A percentile compares a stretch with the other conserved stretches of the same genome.
Evolutionary conservation across 2,329 filamentous ascomycete species (phyloP).

Genomic region (Bipolaris bicolor): DNA sequence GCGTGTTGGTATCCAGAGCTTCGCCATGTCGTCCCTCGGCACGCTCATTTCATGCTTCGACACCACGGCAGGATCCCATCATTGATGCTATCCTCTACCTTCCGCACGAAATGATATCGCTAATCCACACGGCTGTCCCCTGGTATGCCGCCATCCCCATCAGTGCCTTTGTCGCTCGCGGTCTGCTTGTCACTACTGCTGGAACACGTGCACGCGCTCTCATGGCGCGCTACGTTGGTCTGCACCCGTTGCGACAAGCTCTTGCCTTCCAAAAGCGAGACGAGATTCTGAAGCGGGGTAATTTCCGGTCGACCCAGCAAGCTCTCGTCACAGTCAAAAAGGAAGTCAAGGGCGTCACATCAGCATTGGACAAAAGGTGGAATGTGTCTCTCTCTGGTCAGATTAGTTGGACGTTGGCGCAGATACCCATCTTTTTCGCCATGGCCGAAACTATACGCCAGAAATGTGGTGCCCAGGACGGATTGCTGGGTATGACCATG

Average conservation of each 20-base stretch:
- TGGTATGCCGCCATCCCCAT: conserved; percentile 63
- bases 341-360: conserved; percentile 30
- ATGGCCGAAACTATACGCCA: conserved; percentile 46
- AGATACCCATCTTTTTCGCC: conserved; percentile 47
- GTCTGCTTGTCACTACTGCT: conserved; percentile 54
- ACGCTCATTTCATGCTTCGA: conserved; percentile 60
- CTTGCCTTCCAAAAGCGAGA: conserved; percentile 33
- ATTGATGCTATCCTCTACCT: conserved; percentile 53
- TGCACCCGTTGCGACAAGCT: conserved; percentile 51
- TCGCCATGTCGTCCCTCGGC: conserved; percentile 9
- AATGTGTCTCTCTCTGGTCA: conserved; percentile 32
- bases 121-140: conserved; percentile 61
- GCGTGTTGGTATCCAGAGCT: conserved; percentile 5
- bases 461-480: conserved; percentile 41
- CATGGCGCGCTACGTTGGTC: conserved; percentile 50
- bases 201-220: conserved; percentile 52
- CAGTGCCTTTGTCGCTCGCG: conserved; percentile 59
- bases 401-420: conserved; percentile 37
- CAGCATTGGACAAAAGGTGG: conserved; percentile 39
- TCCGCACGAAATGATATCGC: conserved; percentile 55
- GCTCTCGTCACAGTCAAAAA: conserved; percentile 16
- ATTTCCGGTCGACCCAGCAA: conserved; percentile 29
- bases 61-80: conserved; percentile 45
- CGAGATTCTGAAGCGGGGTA: conserved; percentile 26
- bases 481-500: conserved; percentile 37